A percentile compares a stretch with the other conserved stretches of the same genome.
phyloP scores from a whole-genome alignment of 306 rosid genomes.

The Nissolia schottii region DNA sequence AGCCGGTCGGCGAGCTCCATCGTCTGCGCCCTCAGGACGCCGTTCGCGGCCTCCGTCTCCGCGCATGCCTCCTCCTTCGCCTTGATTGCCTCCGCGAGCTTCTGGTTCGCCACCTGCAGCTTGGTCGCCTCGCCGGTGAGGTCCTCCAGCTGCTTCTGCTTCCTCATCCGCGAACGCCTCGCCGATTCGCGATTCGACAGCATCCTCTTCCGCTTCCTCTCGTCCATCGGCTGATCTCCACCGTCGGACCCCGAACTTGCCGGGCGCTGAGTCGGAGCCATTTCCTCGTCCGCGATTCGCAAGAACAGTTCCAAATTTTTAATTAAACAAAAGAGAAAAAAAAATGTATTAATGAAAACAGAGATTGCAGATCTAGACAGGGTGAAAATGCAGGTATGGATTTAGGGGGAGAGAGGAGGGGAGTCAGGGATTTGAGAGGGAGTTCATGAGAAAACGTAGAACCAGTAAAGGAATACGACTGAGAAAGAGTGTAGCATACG shows the following conservation, averaged over 20 bases:
- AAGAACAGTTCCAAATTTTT: neutral
- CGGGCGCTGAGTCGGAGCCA: conserved; percentile 48
- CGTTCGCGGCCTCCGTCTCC: conserved; percentile 50
- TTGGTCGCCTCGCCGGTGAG: conserved; percentile 48
- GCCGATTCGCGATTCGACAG: conserved; percentile 91
- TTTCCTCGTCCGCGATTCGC: conserved; percentile 10
- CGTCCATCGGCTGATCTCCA: conserved; percentile 54
- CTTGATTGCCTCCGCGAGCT: conserved; percentile 40
- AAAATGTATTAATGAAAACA: neutral
- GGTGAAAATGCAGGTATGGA: conserved; percentile 11
- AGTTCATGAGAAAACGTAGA: conserved; percentile 67
- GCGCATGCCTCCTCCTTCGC: conserved; percentile 51
- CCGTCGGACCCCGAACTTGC: conserved; percentile 75
- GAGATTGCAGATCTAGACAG: conserved; percentile 11
- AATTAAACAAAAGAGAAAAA: neutral
- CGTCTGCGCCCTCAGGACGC: conserved; percentile 58
- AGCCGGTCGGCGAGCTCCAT: conserved; percentile 70
- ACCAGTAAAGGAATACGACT: conserved; percentile 48
- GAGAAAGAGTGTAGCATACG: conserved; percentile 45
- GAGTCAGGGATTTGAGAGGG: neutral
- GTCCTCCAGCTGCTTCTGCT: conserved; percentile 88
- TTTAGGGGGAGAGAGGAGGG: neutral
- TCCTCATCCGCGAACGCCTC: conserved; percentile 81
- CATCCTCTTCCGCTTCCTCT: conserved; percentile 94
- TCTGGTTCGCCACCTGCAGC: conserved; percentile 45